Evolutionary conservation across 805 yeast genomes (phyloP).

Genomic region (Candida namnaoensis): DNA sequence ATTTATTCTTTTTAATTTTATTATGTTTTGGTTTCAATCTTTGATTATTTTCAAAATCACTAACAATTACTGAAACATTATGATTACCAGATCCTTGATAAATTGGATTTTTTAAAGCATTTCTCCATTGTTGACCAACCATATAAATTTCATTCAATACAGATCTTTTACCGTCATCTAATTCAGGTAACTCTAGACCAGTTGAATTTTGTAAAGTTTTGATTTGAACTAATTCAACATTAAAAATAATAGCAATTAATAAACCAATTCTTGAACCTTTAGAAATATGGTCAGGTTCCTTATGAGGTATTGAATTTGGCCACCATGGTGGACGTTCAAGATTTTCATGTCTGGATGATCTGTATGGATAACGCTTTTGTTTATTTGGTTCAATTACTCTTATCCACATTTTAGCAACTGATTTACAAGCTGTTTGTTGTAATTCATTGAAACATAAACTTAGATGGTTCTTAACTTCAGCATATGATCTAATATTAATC

Average conservation of each 20-base stretch:
- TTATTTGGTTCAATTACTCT: slow-evolving; percentile 56
- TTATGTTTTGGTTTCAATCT: neutral
- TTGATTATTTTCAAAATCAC: neutral
- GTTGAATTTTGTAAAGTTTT: too few species aligned
- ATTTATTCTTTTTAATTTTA: too few species aligned
- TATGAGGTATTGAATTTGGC: slow-evolving; percentile 52
- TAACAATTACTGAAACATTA: neutral
- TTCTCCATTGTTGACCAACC: neutral
- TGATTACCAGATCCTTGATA: too few species aligned
- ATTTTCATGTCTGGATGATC: slow-evolving; percentile 26
- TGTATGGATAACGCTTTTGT: slow-evolving; percentile 57
- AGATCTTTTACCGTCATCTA: slow-evolving; percentile 1
- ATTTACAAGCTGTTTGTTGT: slow-evolving; percentile 50
- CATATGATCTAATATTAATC: neutral
- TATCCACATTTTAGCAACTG: slow-evolving; percentile 62
- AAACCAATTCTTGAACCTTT: slow-evolving; percentile 47
- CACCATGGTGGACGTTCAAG: slow-evolving; percentile 58
- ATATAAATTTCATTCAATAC: slow-evolving; percentile 9
- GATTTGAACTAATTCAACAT: too few species aligned
- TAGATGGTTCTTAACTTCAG: neutral
- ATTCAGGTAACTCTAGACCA: neutral
- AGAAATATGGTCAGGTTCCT: slow-evolving; percentile 66
- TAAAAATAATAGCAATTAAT: slow-evolving; percentile 20
- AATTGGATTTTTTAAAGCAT: too few species aligned
- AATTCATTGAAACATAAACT: slow-evolving; percentile 20